Evolutionary conservation across 257 asterid species (phyloP), one percentile per base, ranked within the genome.

Genomic region (Ocimum tenuiflorum): DNA sequence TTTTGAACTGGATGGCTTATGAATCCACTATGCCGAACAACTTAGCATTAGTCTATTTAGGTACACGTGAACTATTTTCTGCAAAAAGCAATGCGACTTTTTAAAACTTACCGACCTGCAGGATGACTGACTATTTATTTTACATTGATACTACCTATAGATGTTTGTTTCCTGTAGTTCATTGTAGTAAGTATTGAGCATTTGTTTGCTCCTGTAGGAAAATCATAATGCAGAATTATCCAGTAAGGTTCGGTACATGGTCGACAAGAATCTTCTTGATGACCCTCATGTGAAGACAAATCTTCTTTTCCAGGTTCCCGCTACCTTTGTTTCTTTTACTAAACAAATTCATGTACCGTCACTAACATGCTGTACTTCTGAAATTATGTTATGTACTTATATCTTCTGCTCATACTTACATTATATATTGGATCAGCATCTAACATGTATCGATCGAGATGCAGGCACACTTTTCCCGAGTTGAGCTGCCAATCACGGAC

Each of bases 281-380:
- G 97, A 92, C 72, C 99, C 99, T 60, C 99, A 92, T 75, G 96
- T 89, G 74, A 92, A 92, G 79, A 86, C 99, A 71, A 92, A 89
- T 84, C 89, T 92, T 76, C 97, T 92, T 58, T 78, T 92, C 60
- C 99, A 92, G 97, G 99, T 92, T 57, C 15, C 60, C 38, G 61
- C 43, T 22, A 59, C 65, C 68, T 70, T 74, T 69, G 48, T 77
- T 64, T 47, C 43, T 47, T 63, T 5, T 20, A 8, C 55, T 23
- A 39, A 47, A 46, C 13, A 64, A 63, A 63, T 46, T 59, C 45
- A 19, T 7, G 20, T 54, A 3, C 13, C 9, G 36, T 66, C 67
- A 24, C 56, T 39, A 13, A 45, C n/a, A 45, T 56, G 41, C 18
- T 57, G 55, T 14, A 23, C 51, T 23, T 48, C 58, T 47, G 18